Conservation (phyloP, 1,284 basidiomycete genomes). For the Boletus sp. region DNA sequence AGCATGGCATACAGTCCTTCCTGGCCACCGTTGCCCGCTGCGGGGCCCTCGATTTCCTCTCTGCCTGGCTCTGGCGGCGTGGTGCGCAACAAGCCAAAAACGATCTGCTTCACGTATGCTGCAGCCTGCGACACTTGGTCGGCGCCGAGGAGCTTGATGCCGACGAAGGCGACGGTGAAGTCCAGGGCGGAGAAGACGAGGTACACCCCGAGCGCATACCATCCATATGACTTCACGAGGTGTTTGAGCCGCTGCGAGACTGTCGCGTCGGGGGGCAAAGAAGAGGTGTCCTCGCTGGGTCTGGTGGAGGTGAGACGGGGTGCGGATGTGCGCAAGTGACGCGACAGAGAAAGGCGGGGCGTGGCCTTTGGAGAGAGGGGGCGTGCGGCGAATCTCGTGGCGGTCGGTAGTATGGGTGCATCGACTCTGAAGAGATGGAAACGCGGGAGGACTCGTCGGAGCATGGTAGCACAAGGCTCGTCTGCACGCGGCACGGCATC, state of each 20-base stretch:
- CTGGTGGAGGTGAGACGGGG: constrained; percentile 36
- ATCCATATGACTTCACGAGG: constrained; percentile 88
- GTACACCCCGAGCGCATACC: constrained; percentile 90
- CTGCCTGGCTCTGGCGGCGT: constrained; percentile 60
- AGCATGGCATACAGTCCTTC: constrained; percentile 89
- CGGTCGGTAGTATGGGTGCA: constrained; percentile 43
- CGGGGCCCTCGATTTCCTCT: constrained; percentile 46
- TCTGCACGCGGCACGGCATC: too few relatives aligned
- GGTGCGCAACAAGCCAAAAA: constrained; percentile 41
- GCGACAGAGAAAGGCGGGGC: constrained; percentile 29
- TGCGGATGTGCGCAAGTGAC: constrained; percentile 49
- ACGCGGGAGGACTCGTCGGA: constrained; percentile 31
- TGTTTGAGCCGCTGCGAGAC: constrained; percentile 76
- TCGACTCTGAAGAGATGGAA: constrained; percentile 29
- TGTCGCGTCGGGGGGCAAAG: constrained; percentile 44
- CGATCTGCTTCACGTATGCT: constrained; percentile 51
- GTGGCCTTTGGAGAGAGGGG: constrained; percentile 27
- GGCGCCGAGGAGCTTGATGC: constrained; percentile 85
- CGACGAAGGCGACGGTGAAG: constrained; percentile 78
- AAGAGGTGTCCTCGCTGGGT: not conserved
- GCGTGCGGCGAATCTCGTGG: constrained; percentile 18
- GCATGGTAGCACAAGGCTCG: constrained; percentile 5
- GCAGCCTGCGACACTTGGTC: constrained; percentile 79
- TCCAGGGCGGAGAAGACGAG: constrained; percentile 68
- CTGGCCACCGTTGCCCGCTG: constrained; percentile 38